Conservation (phyloP, 2,329 filamentous ascomycete species). For the Parascedosporium putredinis region DNA sequence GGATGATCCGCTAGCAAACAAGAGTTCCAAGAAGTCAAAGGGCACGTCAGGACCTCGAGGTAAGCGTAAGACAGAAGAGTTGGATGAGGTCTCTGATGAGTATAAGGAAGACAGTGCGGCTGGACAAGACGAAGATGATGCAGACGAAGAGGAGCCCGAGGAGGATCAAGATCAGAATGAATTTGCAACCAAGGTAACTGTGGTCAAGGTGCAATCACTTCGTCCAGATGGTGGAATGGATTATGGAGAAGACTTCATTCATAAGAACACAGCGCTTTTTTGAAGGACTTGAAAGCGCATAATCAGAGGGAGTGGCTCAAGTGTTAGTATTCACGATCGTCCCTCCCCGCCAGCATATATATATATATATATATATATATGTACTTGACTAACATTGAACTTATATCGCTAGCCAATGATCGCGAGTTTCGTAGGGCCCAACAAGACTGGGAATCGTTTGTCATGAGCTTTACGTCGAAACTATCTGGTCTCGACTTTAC, state of each 20-base stretch:
- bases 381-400: neutral
- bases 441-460: conserved; percentile 72
- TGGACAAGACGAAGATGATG: neutral
- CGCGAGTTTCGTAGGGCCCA: conserved; percentile 67
- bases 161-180: conserved; percentile 3
- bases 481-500: conserved; percentile 67
- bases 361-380: too few species aligned
- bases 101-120: conserved; percentile 1
- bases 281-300: conserved; percentile 48
- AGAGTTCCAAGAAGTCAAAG: neutral
- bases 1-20: conserved; percentile 1
- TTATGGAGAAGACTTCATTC: conserved; percentile 42
- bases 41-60: neutral
- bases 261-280: conserved; percentile 46
- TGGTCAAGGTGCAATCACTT: conserved; percentile 14
- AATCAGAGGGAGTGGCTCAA: conserved; percentile 51
- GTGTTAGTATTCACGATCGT: conserved; percentile 24
- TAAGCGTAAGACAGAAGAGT: neutral
- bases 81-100: conserved; percentile 4
- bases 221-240: conserved; percentile 29
- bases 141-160: conserved; percentile 2
- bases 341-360: too few species aligned
- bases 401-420: conserved; percentile 70
- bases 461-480: conserved; percentile 60
- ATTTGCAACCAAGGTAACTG: conserved; percentile 4